A percentile compares a stretch with the other conserved stretches of the same genome.
Evolutionary conservation across 345 rosid species (phyloP).

Genomic region (Arabidopsis arenosa): DNA sequence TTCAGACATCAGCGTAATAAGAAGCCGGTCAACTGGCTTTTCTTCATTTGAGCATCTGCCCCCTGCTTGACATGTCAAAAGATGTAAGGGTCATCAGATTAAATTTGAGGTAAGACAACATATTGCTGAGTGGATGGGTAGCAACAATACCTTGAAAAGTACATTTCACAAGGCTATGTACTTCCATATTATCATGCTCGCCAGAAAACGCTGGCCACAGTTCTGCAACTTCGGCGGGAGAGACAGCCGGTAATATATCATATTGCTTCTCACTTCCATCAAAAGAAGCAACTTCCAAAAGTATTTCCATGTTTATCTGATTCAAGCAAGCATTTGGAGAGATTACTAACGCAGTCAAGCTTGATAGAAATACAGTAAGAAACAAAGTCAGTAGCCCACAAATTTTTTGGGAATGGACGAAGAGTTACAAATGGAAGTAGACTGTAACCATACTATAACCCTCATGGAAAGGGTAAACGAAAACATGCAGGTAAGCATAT

Average conservation of each 20-base stretch:
- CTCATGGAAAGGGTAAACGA: not conserved
- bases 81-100: slow-evolving; percentile 33
- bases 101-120: slow-evolving; percentile 6
- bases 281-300: slow-evolving; percentile 77
- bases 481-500: not conserved
- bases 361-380: slow-evolving; percentile 24
- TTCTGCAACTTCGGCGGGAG: slow-evolving; percentile 59
- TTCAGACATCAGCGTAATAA: slow-evolving; percentile 74
- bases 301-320: slow-evolving; percentile 62
- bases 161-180: slow-evolving; percentile 62
- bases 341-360: slow-evolving; percentile 17
- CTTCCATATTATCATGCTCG: slow-evolving; percentile 46
- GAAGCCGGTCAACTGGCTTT: slow-evolving; percentile 69
- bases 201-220: slow-evolving; percentile 58
- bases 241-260: slow-evolving; percentile 51
- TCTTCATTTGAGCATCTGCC: slow-evolving; percentile 72
- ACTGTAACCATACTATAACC: slow-evolving; percentile 12
- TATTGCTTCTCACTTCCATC: slow-evolving; percentile 62
- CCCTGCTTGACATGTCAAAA: slow-evolving; percentile 49
- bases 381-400: slow-evolving; percentile 4
- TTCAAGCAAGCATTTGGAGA: slow-evolving; percentile 38
- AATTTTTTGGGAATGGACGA: not conserved
- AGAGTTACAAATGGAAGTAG: slow-evolving; percentile 16
- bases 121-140: slow-evolving; percentile 22
- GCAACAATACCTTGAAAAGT: slow-evolving; percentile 67